Percentiles rank a stretch among this genome's conserved stretches.
Evolutionary conservation across 2,329 filamentous ascomycete genomes (phyloP).

Genomic region (Coniochaeta prunicola): DNA sequence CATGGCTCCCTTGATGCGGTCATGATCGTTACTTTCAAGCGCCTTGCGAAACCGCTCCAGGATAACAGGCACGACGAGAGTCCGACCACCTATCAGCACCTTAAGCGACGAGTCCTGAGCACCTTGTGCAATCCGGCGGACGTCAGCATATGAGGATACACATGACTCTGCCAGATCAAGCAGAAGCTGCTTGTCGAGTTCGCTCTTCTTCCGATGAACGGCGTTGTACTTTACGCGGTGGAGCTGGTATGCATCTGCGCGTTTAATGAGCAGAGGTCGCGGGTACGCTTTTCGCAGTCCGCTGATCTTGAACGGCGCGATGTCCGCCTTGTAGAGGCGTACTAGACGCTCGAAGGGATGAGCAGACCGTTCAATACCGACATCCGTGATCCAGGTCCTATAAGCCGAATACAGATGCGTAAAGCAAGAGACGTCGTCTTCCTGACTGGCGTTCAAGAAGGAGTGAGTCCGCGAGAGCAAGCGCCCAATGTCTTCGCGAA

Average conservation of each 20-base stretch:
- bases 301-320: constrained; percentile 88
- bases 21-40: constrained; percentile 72
- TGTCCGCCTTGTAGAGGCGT: constrained; percentile 77
- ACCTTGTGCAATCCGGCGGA: constrained; percentile 86
- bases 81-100: constrained; percentile 78
- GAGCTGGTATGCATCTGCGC: constrained; percentile 90
- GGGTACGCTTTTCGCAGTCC: constrained; percentile 90
- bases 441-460: constrained; percentile 76
- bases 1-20: constrained; percentile 89
- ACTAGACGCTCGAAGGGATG: constrained; percentile 86
- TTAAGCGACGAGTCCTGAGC: constrained; percentile 92
- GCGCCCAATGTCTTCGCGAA: constrained; percentile 73
- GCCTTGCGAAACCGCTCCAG: constrained; percentile 72
- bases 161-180: constrained; percentile 85
- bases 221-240: constrained; percentile 93
- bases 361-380: constrained; percentile 91
- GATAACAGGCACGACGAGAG: constrained; percentile 84
- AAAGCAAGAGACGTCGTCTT: constrained; percentile 95
- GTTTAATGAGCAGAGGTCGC: constrained; percentile 80
- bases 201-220: constrained; percentile 76
- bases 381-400: constrained; percentile 93
- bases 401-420: constrained; percentile 89
- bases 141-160: constrained; percentile 88
- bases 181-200: constrained; percentile 79
- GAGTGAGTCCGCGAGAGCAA: constrained; percentile 76